Evolutionary conservation across 495 filamentous ascomycete genomes (phyloP).

Genomic region (Aspergillus mulundensis): DNA sequence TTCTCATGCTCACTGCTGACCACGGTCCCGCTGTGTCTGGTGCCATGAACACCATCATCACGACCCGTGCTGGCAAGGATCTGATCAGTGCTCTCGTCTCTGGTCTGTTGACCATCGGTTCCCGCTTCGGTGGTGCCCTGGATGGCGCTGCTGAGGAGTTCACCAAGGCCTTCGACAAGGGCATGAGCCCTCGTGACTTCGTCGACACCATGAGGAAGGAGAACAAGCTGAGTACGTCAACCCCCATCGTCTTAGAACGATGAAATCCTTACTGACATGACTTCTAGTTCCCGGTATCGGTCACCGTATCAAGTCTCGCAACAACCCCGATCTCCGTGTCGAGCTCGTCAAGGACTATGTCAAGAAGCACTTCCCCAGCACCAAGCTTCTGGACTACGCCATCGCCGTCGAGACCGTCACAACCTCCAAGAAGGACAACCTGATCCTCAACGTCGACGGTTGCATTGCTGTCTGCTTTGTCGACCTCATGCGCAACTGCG

Average conservation of each 20-base stretch:
- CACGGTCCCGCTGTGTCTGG: conserved; percentile 98
- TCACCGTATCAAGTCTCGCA: conserved; percentile 98
- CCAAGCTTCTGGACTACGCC: conserved; percentile 97
- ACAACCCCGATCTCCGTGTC: conserved; percentile 99
- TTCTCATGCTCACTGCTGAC: conserved; percentile 98
- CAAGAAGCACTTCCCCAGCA: conserved; percentile 91
- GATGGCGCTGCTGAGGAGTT: conserved; percentile 98
- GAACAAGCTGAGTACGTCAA: conserved; percentile 90
- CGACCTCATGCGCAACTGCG: conserved; percentile 94
- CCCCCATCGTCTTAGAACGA: background rate
- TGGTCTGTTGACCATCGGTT: conserved; percentile 97
- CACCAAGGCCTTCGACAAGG: conserved; percentile 96
- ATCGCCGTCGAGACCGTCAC: conserved; percentile 97
- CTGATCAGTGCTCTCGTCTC: conserved; percentile 90
- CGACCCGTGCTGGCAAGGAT: conserved; percentile 97
- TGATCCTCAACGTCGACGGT: conserved; percentile 98
- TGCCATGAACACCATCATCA: conserved; percentile 99
- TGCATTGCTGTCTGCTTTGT: conserved; percentile 99
- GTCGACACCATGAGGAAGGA: conserved; percentile 98
- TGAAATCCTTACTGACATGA: conserved; percentile 27
- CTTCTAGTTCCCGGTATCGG: conserved; percentile 85
- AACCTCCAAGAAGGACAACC: conserved; percentile 99
- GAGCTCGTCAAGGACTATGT: conserved; percentile 99
- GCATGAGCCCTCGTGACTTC: conserved; percentile 95
- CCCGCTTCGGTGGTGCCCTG: conserved; percentile 95